A percentile compares a stretch with the other conserved stretches of the same genome.
These are phyloP conservation scores for Fusarium sp. DNA, from an alignment of 2,329 filamentous ascomycete genomes.

Conservation along the genomic window DNA sequence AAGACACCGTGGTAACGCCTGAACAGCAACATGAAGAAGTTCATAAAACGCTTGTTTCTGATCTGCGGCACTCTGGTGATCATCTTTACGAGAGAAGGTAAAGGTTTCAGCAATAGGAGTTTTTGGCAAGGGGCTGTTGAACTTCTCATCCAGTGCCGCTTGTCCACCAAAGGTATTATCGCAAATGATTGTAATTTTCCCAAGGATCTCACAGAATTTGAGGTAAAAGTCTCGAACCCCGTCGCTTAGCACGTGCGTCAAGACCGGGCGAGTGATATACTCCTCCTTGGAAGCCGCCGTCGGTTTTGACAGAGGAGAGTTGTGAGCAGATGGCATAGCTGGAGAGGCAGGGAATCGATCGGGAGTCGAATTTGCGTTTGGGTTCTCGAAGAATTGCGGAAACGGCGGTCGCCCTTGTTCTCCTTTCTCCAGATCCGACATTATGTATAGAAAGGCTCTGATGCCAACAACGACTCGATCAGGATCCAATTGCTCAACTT, in stretches of 20 bases:
- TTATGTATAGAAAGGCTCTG: constrained; percentile 89
- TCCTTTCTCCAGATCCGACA: constrained; percentile 90
- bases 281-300: constrained; percentile 63
- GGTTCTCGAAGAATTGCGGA: constrained; percentile 71
- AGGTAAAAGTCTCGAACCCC: constrained; percentile 86
- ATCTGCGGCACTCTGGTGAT: constrained; percentile 76
- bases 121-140: constrained; percentile 86
- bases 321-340: constrained; percentile 52
- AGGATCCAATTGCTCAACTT: constrained; percentile 92
- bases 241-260: constrained; percentile 74
- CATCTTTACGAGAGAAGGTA: constrained; percentile 87
- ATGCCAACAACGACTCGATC: constrained; percentile 99
- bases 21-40: constrained; percentile 92
- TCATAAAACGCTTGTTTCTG: constrained; percentile 97
- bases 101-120: constrained; percentile 96
- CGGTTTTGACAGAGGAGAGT: constrained; percentile 42
- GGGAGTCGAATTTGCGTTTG: constrained; percentile 51
- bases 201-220: constrained; percentile 93
- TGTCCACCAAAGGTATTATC: constrained; percentile 98
- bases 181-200: constrained; percentile 95
- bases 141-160: constrained; percentile 94
- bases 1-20: constrained; percentile 92
- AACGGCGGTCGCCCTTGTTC: constrained; percentile 84
- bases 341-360: constrained; percentile 60
- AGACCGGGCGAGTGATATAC: constrained; percentile 72